Base-by-base conservation (phyloP, 2,329 filamentous ascomycete genomes). In the Colletotrichum limetticola region DNA sequence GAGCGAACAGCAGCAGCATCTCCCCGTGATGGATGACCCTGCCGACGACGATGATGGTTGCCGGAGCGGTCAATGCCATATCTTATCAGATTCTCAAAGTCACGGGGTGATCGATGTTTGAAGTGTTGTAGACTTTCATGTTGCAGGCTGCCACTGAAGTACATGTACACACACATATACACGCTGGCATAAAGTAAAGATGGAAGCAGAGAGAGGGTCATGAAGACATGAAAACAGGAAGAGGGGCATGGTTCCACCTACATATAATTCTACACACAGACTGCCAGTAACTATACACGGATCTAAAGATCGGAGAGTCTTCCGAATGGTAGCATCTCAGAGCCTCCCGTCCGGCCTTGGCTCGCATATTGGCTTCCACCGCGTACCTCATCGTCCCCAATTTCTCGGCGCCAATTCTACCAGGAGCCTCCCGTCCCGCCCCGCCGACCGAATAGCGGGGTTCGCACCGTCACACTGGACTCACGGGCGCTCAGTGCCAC, bases 391-490 rank as follows among this genome's bases (percentile, higher is more conserved):
- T 57, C 8, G 55, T 32, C 46, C 28, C 49, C 61, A 64, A 55
- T 4, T 52, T 32, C 26, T 53, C 22, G 32, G 66, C 37, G 37
- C 19, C 55, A 22, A 24, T 19, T 57, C 19, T 63, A 16, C 28
- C 35, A 35, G 7, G 69, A 24, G 42, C 42, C 42, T 49, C 42
- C 7, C 35, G 30, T 49, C 60, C 7, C 35, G 30, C 53, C 42
- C 65, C 42, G 59, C 37, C 53, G 30, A 68, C 37, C 58, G 26
- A 62, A 42, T 55, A 63, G 56, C 63, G 57, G 68, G 56, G 61
- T 52, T 16, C n/a, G 22, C 57, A 49, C 60, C 32, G 61, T 8
- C 32, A 57, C 16, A 26, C 32, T 35, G 32, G 32, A 35, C 32
- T 57, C 68, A 66, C 60, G 70, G 70, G 55, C 55, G 63, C 63